Base-by-base conservation (phyloP, 1,284 basidiomycete genomes). In the Austroboletus olivaceoglutinosus region DNA sequence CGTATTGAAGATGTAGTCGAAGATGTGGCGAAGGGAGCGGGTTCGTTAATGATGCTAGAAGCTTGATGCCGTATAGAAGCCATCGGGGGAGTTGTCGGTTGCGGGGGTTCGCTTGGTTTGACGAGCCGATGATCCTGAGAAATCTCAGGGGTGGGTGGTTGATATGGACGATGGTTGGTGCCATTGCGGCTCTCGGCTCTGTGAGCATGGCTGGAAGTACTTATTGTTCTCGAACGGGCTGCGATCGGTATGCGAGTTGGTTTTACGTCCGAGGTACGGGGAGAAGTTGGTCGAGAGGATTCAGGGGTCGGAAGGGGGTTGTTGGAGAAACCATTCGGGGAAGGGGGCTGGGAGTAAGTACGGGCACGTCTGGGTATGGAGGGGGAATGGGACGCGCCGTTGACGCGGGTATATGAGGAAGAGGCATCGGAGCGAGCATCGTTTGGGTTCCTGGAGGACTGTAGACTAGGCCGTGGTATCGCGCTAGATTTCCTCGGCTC, bases 301-400 rank as follows among this genome's bases (percentile, higher is more conserved):
- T 65, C 65, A 18, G 72, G 68, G 19, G 65, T 59, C 25, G 68
- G 61, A 25, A 70, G 68, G 42, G 68, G 63, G 44, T 64, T 63
- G 45, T 56, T 66, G 36, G 63, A 21, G 30, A 64, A 54, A 45
- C 51, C 50, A 13, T 57, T 51, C 41, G 64, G 56, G 18, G 52
- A 58, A 19, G 60, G 53, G 45, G 63, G 84, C 56, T 83, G 80
- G 13, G 86, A 88, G 55, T 82, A 76, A 9, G 86, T 86, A 66
- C 63, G 81, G 57, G 63, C 73, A 73, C 70, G 75, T 57, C 61
- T 63, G 53, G 60, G 43, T 18, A 29, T 2, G 30, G 55, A 21
- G 23, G 51, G 25, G 10, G 58, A 43, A 16, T 59, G 42, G 27
- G 57, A 48, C 41, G 53, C 40, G 57, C 62, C 61, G 48, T 69